phyloP scores from a whole-genome alignment of 495 filamentous ascomycete genomes.

The Hypoxylon trugodes region DNA sequence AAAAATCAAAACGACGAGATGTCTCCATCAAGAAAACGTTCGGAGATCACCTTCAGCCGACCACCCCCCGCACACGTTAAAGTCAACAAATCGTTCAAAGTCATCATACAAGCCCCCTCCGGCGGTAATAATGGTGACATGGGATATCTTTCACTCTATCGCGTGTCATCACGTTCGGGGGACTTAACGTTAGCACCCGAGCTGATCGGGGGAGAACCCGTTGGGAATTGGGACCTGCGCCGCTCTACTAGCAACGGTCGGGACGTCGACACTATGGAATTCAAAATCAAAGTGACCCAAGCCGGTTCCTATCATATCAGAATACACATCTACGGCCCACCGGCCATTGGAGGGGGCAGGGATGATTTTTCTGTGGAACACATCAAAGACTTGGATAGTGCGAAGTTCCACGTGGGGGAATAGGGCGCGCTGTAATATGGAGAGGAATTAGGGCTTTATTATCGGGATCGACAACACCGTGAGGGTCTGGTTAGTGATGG shows the following conservation, averaged over 20 bases:
- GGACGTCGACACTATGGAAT: constrained; percentile 21
- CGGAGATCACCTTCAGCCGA: constrained; percentile 7
- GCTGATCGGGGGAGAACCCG: constrained; percentile 3
- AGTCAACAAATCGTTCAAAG: constrained; percentile 9
- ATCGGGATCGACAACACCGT: not conserved
- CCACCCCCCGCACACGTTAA: constrained; percentile 10
- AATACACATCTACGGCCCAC: constrained; percentile 23
- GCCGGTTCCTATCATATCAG: constrained; percentile 12
- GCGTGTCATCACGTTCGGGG: not conserved
- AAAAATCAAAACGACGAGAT: not conserved
- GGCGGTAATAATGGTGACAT: constrained; percentile 19
- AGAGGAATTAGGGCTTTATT: not conserved
- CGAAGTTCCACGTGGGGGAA: constrained; percentile 16
- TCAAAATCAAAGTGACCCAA: constrained; percentile 9
- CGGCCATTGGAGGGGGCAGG: constrained; percentile 1
- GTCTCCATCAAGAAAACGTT: constrained; percentile 4
- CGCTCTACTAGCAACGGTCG: constrained; percentile 1
- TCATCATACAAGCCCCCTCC: constrained; percentile 18
- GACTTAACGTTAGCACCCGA: not conserved
- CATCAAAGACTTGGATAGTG: constrained; percentile 14
- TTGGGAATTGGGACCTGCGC: constrained; percentile 28
- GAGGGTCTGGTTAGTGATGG: not conserved
- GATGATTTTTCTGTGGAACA: constrained; percentile 17
- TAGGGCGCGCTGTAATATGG: not conserved
- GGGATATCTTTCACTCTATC: constrained; percentile 12